Evolutionary conservation across 1,284 basidiomycete species (phyloP).

Genomic region (Phellinidium pouzarii): DNA sequence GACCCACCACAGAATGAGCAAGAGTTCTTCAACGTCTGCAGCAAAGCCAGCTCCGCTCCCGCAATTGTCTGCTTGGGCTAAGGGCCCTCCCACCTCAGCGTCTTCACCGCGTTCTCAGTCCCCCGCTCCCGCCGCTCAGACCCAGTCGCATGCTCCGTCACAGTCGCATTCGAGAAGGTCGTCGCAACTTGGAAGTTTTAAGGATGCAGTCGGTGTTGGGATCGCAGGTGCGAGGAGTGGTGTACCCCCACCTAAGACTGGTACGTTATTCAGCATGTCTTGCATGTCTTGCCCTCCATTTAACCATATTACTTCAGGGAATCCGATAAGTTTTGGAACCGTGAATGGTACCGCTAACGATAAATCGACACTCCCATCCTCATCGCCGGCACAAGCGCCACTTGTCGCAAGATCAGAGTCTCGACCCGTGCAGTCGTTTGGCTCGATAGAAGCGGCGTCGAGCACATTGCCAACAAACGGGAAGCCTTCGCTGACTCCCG

Average conservation of each 20-base stretch:
- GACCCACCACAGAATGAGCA: conserved; percentile 73
- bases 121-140: conserved; percentile 48
- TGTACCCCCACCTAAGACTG: conserved; percentile 34
- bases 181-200: conserved; percentile 63
- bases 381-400: conserved; percentile 62
- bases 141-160: conserved; percentile 41
- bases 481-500: conserved; percentile 30
- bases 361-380: conserved; percentile 58
- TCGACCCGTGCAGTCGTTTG: conserved; percentile 19
- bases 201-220: conserved; percentile 65
- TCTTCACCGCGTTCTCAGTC: conserved; percentile 70
- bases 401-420: conserved; percentile 18
- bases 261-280: conserved; percentile 11
- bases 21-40: conserved; percentile 64
- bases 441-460: conserved; percentile 26
- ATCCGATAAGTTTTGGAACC: conserved; percentile 75
- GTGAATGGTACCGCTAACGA: conserved; percentile 36
- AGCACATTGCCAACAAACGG: conserved; percentile 26
- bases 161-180: conserved; percentile 64
- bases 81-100: conserved; percentile 61
- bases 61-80: conserved; percentile 76
- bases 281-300: not conserved
- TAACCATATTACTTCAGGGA: conserved; percentile 33
- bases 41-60: conserved; percentile 67
- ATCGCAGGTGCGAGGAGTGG: conserved; percentile 54